Evolutionary conservation across 495 filamentous ascomycete genomes (phyloP).

Genomic region (Penicillium canescens): DNA sequence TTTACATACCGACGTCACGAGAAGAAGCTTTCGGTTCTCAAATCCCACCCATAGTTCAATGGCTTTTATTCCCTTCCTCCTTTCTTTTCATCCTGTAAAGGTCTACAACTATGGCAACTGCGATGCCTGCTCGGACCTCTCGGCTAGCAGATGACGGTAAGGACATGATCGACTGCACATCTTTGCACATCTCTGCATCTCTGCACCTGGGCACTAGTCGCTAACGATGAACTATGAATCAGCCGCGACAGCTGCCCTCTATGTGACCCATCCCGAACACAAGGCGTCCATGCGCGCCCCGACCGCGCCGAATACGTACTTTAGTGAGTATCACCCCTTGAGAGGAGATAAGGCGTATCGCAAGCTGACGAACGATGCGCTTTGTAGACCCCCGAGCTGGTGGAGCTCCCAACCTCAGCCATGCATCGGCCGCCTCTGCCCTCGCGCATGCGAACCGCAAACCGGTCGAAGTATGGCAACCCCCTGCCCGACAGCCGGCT

Average conservation of each 20-base stretch:
- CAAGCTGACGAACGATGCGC: constrained; percentile 11
- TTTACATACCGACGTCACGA: constrained; percentile 24
- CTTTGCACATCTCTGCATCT: background rate
- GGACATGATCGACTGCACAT: constrained; percentile 13
- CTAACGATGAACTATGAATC: constrained; percentile 12
- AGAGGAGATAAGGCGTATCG: background rate
- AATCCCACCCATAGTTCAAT: constrained; percentile 23
- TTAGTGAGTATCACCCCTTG: constrained; percentile 21
- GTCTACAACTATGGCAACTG: constrained; percentile 33
- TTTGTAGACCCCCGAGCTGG: constrained; percentile 66
- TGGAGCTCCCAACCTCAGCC: constrained; percentile 65
- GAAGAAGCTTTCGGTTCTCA: constrained; percentile 33
- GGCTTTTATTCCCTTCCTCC: constrained; percentile 3
- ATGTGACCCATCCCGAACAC: constrained; percentile 47
- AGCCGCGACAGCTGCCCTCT: constrained; percentile 56
- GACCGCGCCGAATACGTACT: constrained; percentile 16
- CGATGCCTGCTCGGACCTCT: constrained; percentile 29
- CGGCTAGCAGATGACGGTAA: constrained; percentile 47
- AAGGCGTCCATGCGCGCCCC: constrained; percentile 37
- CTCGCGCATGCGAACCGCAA: constrained; percentile 71
- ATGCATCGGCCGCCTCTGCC: constrained; percentile 71
- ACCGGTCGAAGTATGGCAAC: constrained; percentile 57
- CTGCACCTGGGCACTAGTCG: background rate
- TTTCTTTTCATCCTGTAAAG: constrained; percentile 9
- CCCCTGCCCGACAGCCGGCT: constrained; percentile 55